Base-by-base conservation (phyloP, 208 protist species). In the Trypanosoma grayi region DNA sequence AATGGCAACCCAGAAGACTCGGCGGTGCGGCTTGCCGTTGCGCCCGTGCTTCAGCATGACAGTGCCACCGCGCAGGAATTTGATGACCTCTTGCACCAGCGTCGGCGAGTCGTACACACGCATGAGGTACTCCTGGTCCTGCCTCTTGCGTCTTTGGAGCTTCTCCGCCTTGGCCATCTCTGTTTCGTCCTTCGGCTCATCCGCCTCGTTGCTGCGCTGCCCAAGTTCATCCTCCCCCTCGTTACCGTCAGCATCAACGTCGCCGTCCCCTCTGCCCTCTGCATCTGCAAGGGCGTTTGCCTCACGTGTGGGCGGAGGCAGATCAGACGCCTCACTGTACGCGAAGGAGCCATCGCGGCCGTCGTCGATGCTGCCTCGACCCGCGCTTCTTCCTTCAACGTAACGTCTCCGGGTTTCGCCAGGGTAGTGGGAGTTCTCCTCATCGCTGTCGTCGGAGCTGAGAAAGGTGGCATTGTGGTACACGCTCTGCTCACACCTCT, bases 31-130 rank as follows among this genome's bases (percentile, higher is more conserved):
- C 56, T 94, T 93, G 60, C 93, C 90, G 28, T 46, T 73, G 22
- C 93, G 83, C 58, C 93, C 90, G 70, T 97, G 90, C 68, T 97
- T 97, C 27, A 96, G n/a, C 83, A 96, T 88, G 16, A 89, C 58
- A 22, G 78, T 83, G 18, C 93, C 93, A 50, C 72, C 65, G 24
- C 89, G 77, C 33, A 97, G 59, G 45, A 92, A 97, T 24, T 75
- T 63, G 28, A 96, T 72, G 9, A 97, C 61, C 48, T 96, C 83
- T 33, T 90, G 69, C 18, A 97, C 78, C 3, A 97, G 77, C 0
- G 72, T 83, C 6, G 89, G 70, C 24, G 84, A 88, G 77, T 96
- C 93, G 77, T 96, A 96, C 5, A 95, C 77, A 43, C 74, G 75
- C 75, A 92, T 91, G 10, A 96, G 77, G 51, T 93, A 87, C 14